Conservation (phyloP, 2,329 filamentous ascomycete species). For the Moelleriella libera region DNA sequence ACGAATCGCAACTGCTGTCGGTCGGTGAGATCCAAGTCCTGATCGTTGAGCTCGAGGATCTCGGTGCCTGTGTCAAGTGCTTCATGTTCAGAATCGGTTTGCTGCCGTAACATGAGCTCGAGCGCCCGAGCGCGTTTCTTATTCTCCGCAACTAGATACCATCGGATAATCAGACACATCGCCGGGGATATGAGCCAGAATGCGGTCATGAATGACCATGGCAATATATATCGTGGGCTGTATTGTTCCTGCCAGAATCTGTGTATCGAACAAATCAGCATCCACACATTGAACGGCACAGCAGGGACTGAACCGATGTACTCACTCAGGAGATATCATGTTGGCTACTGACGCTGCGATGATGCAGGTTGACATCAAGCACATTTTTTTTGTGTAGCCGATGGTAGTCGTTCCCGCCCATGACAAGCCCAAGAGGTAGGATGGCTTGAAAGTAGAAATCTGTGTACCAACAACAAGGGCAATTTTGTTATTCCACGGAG, state of each 20-base stretch:
- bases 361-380: conserved; percentile 10
- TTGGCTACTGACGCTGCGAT: conserved; percentile 11
- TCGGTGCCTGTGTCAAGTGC: conserved; percentile 6
- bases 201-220: conserved; percentile 11
- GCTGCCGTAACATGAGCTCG: not conserved
- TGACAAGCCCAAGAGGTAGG: conserved; percentile 12
- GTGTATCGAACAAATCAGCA: not conserved
- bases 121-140: conserved; percentile 5
- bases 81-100: conserved; percentile 5
- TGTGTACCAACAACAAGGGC: conserved; percentile 14
- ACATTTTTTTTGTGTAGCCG: conserved; percentile 11
- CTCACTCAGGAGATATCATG: conserved; percentile 15
- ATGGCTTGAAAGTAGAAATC: conserved; percentile 15
- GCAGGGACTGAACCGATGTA: not conserved
- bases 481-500: conserved; percentile 13
- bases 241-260: conserved; percentile 11
- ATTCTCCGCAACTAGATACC: conserved; percentile 9
- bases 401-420: conserved; percentile 12
- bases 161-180: conserved; percentile 11
- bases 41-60: conserved; percentile 6
- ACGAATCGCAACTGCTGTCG: conserved; percentile 9
- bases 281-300: not conserved
- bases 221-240: conserved; percentile 8
- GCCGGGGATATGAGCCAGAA: conserved; percentile 12
- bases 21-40: conserved; percentile 9